A percentile compares a stretch with the other conserved stretches of the same genome.
Conservation (phyloP, 2,329 filamentous ascomycete species). For the Pyricularia pennisetigena region DNA sequence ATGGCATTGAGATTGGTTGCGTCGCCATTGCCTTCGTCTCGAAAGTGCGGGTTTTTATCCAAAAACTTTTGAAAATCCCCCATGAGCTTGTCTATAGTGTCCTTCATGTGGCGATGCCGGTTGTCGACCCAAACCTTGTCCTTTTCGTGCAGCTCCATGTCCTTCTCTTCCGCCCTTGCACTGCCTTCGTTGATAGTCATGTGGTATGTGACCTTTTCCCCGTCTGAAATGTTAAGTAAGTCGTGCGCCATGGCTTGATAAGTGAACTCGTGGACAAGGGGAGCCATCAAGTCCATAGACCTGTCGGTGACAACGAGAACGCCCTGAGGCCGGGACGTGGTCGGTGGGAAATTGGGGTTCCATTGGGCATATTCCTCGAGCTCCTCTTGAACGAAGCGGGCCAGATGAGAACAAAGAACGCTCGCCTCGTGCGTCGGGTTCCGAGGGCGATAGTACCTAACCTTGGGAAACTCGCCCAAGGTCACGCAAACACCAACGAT, state of each 20-base stretch:
- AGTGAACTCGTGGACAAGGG: slow-evolving; percentile 89
- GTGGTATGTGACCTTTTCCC: slow-evolving; percentile 78
- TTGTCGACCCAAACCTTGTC: slow-evolving; percentile 96
- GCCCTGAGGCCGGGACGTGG: slow-evolving; percentile 66
- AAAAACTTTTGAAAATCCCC: slow-evolving; percentile 89
- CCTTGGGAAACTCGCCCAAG: slow-evolving; percentile 86
- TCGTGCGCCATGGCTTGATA: slow-evolving; percentile 99
- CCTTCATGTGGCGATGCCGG: slow-evolving; percentile 93
- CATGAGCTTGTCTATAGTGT: slow-evolving; percentile 89
- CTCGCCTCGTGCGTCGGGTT: slow-evolving; percentile 74
- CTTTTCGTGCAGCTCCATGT: slow-evolving; percentile 82
- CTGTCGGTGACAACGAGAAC: slow-evolving; percentile 82
- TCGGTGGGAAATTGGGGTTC: slow-evolving; percentile 76
- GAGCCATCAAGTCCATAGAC: slow-evolving; percentile 84
- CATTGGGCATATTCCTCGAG: slow-evolving; percentile 81
- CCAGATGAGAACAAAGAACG: slow-evolving; percentile 79
- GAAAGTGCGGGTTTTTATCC: slow-evolving; percentile 85
- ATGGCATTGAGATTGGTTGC: slow-evolving; percentile 79
- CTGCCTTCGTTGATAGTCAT: slow-evolving; percentile 69
- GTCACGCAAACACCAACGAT: slow-evolving; percentile 82
- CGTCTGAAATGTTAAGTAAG: slow-evolving; percentile 77
- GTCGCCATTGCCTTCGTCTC: slow-evolving; percentile 45
- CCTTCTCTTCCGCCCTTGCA: slow-evolving; percentile 65
- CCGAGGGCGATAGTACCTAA: slow-evolving; percentile 78
- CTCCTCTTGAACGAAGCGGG: slow-evolving; percentile 84